Evolutionary conservation across 257 asterid species (phyloP), one percentile per base, ranked within the genome.

Genomic region (Galeopsis tetrahit): DNA sequence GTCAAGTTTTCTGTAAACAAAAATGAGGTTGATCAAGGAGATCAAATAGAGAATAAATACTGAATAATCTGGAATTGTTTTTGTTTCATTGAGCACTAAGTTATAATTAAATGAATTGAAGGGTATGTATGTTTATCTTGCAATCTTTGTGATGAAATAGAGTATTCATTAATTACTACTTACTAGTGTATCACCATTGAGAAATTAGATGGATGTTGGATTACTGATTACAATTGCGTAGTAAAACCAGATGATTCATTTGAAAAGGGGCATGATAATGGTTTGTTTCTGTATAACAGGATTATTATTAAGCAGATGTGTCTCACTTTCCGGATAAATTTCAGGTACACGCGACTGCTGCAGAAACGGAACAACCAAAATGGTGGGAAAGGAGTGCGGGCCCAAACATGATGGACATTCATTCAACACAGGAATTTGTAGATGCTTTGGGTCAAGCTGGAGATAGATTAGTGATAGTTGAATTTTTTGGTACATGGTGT

Each of bases 371-470:
- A 58, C 87, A 74, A 74, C 95, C 88, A 8, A 85, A 86, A 66
- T 90, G 97, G 97, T 90, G 97, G 97, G 95, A 90, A 59, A 81
- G 66, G 77, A 82, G 74, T 73, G 89, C 82, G 6, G 93, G 95
- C 52, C 89, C 91, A 4, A 90, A 90, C 79, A 88, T 90, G 97
- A 53, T 85, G 7, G 97, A 90, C 74, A 85, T 90, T 79, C 87
- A 88, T 75, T 90, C 95, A 5, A 86, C 93, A 4, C 81, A 85
- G 56, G 97, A 90, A 65, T 88, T 90, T 69, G 77, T 88, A 66
- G 84, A 77, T 71, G 93, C 90, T 43, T 76, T 90, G 81, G 72
- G 89, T 75, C 77, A 82, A 82, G 97, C 97, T 69, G 97, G 95
- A 79, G 95, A 90, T 66, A 84, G 87, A 72, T 80, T 90, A 66